phyloP scores from a whole-genome alignment of 176 grass and related monocot species.

The Olyra latifolia region DNA sequence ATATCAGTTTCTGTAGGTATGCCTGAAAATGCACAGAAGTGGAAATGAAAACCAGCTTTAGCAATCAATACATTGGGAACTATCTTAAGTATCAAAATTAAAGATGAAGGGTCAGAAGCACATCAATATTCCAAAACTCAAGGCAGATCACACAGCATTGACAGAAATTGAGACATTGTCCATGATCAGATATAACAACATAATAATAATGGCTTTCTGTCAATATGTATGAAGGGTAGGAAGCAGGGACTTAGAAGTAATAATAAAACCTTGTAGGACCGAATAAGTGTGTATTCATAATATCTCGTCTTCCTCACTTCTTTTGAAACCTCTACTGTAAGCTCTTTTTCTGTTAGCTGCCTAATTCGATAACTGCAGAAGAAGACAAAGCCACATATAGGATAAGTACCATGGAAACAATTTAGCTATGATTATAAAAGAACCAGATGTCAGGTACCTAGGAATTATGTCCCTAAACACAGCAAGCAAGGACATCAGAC shows the following conservation, averaged over 20 bases:
- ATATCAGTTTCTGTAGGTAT: slow-evolving; percentile 74
- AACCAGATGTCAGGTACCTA: slow-evolving; percentile 14
- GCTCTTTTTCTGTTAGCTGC: slow-evolving; percentile 89
- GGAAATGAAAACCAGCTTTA: neutral
- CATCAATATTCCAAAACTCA: neutral
- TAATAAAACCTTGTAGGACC: slow-evolving; percentile 76
- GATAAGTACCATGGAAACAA: slow-evolving; percentile 5
- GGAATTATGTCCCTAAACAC: slow-evolving; percentile 98
- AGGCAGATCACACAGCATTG: neutral
- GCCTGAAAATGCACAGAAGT: slow-evolving; percentile 51
- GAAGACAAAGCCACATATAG: slow-evolving; percentile 29
- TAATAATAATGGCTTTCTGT: neutral
- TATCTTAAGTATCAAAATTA: neutral
- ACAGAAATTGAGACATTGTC: neutral
- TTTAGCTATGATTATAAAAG: neutral
- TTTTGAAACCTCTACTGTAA: slow-evolving; percentile 82
- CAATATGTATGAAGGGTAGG: neutral
- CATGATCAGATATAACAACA: slow-evolving; percentile 11
- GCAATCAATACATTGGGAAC: slow-evolving; percentile 16
- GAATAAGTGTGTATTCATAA: slow-evolving; percentile 86
- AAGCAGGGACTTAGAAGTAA: neutral
- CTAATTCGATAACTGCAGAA: slow-evolving; percentile 83
- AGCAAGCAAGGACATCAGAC: slow-evolving; percentile 85
- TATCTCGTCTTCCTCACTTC: slow-evolving; percentile 72
- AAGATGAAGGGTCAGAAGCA: neutral